phyloP scores from a whole-genome alignment of 1,139 yeast genomes.

The Zygosaccharomyces sapae region DNA sequence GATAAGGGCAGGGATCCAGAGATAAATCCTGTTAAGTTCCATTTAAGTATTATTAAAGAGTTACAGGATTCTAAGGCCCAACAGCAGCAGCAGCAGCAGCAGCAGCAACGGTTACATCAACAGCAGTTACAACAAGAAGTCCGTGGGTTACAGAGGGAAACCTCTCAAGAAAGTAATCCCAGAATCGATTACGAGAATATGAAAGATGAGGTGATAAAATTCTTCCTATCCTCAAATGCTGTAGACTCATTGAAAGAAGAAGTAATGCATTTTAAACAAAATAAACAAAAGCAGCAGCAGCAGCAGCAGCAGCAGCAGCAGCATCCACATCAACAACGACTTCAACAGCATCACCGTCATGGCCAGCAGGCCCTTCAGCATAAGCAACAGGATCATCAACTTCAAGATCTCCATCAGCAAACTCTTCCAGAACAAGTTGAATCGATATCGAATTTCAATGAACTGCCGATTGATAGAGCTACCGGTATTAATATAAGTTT shows the following conservation, averaged over 20 bases:
- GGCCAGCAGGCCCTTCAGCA: not conserved
- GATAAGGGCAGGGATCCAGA: conserved; percentile 35
- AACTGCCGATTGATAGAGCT: conserved; percentile 3
- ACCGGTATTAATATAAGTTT: conserved; percentile 1
- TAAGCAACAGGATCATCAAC: conserved; percentile 1
- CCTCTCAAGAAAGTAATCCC: not conserved
- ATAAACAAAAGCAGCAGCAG: conserved; percentile 24
- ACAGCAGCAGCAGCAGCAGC: not conserved
- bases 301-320: not conserved
- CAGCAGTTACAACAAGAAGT: not conserved
- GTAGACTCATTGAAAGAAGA: conserved; percentile 33
- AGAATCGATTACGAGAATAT: conserved; percentile 17
- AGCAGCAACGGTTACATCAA: conserved; percentile 3
- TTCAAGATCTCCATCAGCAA: not conserved
- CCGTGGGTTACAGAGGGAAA: not conserved
- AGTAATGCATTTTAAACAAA: conserved; percentile 34
- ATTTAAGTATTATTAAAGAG: conserved; percentile 35
- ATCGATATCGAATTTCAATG: not conserved
- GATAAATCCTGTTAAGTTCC: conserved; percentile 35
- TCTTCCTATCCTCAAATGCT: conserved; percentile 27
- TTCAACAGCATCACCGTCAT: conserved; percentile 2
- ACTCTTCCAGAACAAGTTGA: not conserved
- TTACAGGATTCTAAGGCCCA: conserved; percentile 29
- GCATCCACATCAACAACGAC: conserved; percentile 8
- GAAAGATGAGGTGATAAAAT: conserved; percentile 25